Percentiles rank a stretch among this genome's conserved stretches.
These are phyloP conservation scores for Trichoderma brevicompactum DNA, from an alignment of 2,329 filamentous ascomycete genomes.

Conservation along the genomic window DNA sequence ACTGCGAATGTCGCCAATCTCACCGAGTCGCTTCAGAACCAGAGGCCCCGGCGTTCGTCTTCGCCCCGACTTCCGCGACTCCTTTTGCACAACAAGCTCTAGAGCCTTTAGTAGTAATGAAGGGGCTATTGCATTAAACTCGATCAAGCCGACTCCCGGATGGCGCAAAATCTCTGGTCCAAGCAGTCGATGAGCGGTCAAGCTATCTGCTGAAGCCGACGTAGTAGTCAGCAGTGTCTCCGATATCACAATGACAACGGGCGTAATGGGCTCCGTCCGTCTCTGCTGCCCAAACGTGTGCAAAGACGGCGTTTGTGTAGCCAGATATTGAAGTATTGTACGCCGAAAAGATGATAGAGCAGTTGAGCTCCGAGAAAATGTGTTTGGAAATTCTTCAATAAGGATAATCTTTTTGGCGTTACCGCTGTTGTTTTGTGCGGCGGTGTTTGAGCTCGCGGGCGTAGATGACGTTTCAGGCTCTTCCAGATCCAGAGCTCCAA, in stretches of 20 bases:
- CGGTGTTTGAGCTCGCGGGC: constrained; percentile 32
- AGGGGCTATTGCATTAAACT: constrained; percentile 91
- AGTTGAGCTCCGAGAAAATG: constrained; percentile 67
- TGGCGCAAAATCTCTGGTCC: constrained; percentile 86
- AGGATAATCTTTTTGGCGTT: constrained; percentile 63
- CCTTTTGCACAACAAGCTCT: constrained; percentile 80
- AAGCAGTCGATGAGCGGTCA: constrained; percentile 87
- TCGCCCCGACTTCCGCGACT: constrained; percentile 77
- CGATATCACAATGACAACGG: constrained; percentile 87
- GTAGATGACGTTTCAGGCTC: constrained; percentile 37
- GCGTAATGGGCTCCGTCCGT: constrained; percentile 58
- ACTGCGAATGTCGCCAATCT: constrained; percentile 89
- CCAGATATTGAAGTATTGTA: constrained; percentile 75
- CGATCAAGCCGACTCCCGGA: constrained; percentile 76
- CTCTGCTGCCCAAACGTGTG: constrained; percentile 51
- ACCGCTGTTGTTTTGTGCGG: constrained; percentile 28
- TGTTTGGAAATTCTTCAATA: constrained; percentile 82
- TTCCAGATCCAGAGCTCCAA: constrained; percentile 67
- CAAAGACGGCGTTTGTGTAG: constrained; percentile 64
- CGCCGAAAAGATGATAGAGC: constrained; percentile 73
- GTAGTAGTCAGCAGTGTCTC: constrained; percentile 87
- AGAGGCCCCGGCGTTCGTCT: constrained; percentile 75
- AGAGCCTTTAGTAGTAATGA: constrained; percentile 85
- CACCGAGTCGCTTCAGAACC: constrained; percentile 78
- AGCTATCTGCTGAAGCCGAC: constrained; percentile 83